Percentiles rank a stretch among this genome's conserved stretches.
phyloP scores from a whole-genome alignment of 495 filamentous ascomycete species.

The Neurospora sp. region DNA sequence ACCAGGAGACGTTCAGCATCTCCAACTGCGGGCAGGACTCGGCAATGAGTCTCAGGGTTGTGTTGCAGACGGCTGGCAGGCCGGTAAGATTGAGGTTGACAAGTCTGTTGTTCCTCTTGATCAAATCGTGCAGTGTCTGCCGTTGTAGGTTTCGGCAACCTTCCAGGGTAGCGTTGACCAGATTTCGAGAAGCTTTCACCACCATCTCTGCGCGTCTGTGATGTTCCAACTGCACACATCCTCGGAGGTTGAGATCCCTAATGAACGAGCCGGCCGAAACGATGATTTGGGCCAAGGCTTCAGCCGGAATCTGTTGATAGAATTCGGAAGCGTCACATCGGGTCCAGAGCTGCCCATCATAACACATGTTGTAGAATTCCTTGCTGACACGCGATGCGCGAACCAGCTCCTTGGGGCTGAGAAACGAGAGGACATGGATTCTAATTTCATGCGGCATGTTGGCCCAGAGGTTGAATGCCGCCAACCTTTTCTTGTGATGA shows the following conservation, averaged over 20 bases:
- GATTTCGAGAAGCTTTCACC: constrained; percentile 70
- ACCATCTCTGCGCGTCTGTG: constrained; percentile 67
- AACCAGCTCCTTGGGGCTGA: constrained; percentile 74
- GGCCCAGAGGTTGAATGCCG: constrained; percentile 62
- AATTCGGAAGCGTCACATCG: constrained; percentile 75
- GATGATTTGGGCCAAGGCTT: constrained; percentile 76
- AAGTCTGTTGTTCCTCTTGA: constrained; percentile 66
- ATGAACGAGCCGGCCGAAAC: constrained; percentile 78
- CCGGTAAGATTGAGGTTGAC: constrained; percentile 78
- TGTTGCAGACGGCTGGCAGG: constrained; percentile 67
- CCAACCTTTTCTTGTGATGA: constrained; percentile 36
- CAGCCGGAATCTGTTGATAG: constrained; percentile 76
- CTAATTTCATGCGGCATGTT: constrained; percentile 76
- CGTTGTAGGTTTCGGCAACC: constrained; percentile 76
- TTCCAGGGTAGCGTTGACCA: constrained; percentile 78
- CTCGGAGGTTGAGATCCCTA: constrained; percentile 67
- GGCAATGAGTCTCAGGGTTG: constrained; percentile 77
- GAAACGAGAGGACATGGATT: constrained; percentile 62
- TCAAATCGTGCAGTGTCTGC: constrained; percentile 64
- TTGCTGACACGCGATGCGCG: constrained; percentile 71
- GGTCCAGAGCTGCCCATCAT: constrained; percentile 90
- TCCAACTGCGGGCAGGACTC: constrained; percentile 73
- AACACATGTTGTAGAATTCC: constrained; percentile 75
- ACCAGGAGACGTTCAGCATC: constrained; percentile 85
- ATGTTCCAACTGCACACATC: constrained; percentile 58